Conservation (phyloP, 495 filamentous ascomycete genomes). For the Annulohypoxylon maeteangense region DNA sequence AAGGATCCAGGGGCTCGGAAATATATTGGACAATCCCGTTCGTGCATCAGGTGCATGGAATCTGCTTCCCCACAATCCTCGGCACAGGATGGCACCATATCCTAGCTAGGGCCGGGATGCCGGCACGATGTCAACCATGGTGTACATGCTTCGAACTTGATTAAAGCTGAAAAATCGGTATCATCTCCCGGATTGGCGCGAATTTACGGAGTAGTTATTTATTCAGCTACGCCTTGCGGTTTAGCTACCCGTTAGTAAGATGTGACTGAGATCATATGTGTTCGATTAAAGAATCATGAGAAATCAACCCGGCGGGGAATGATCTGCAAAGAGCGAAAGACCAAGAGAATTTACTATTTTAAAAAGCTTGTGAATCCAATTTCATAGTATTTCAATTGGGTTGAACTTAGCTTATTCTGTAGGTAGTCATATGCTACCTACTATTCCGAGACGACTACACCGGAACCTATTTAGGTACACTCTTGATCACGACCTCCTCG, state of each 20-base stretch:
- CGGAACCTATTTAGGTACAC: slow-evolving; percentile 13
- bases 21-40: slow-evolving; percentile 27
- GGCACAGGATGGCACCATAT: background rate
- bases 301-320: too few relatives aligned
- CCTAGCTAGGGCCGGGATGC: slow-evolving; percentile 23
- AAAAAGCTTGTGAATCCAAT: background rate
- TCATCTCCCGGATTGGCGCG: slow-evolving; percentile 22
- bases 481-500: slow-evolving; percentile 22
- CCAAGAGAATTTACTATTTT: too few relatives aligned
- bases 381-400: background rate
- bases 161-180: slow-evolving; percentile 7
- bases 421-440: background rate
- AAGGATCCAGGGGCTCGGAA: slow-evolving; percentile 24
- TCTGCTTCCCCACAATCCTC: background rate
- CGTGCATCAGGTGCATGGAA: slow-evolving; percentile 5
- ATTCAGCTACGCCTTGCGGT: too few relatives aligned
- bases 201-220: background rate
- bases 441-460: too few relatives aligned
- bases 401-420: background rate
- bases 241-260: too few relatives aligned
- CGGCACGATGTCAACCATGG: slow-evolving; percentile 20
- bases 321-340: too few relatives aligned
- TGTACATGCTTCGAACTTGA: background rate
- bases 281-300: too few relatives aligned
- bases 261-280: too few relatives aligned